Evolutionary conservation across 1,139 yeast genomes (phyloP), one percentile per base, ranked within the genome.

Genomic region (Debaryomyces coudertii): DNA sequence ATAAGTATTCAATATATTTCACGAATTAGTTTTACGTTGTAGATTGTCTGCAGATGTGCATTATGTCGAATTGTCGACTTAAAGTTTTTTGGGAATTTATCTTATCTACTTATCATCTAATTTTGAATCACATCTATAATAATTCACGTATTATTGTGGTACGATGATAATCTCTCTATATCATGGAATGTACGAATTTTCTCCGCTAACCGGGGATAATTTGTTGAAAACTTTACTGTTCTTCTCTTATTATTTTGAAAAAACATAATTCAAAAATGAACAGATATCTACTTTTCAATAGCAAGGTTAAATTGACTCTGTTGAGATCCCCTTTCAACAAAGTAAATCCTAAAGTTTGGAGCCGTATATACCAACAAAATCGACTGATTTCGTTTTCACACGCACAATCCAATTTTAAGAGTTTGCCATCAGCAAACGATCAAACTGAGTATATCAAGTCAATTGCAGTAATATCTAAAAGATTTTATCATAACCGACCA

Each of bases 311-410:
- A 36, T 15, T 7, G 20, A 9, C 16, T 36, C 31, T 15, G 12
- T 14, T 36, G 16, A 24, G 23, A 36, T 12, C 27, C 14, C 9
- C 40, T 28, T 38, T 28, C 25, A 28, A 12, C 34, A 28, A 33
- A 18, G 14, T 20, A 11, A 33, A 18, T 7, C 6, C 31, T 40
- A 23, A 20, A 16, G 8, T 8, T 31, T 22, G 37, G 20, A 27
- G 15, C 20, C 30, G 30, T 22, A 14, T 22, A 8, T 18, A 9
- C 28, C 38, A 38, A 18, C 41, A 18, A 27, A 27, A 20, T 12
- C 41, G 25, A 12, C 35, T 3, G 30, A 38, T 38, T 43, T 43
- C 42, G 46, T 34, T 11, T 14, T 14, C 42, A 37, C 46, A 43
- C 46, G 46, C 42, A 40, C 42, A 25, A 30, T 25, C 9, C 20